Conservation (phyloP, 2,329 filamentous ascomycete genomes). For the Talaromyces sp. region DNA sequence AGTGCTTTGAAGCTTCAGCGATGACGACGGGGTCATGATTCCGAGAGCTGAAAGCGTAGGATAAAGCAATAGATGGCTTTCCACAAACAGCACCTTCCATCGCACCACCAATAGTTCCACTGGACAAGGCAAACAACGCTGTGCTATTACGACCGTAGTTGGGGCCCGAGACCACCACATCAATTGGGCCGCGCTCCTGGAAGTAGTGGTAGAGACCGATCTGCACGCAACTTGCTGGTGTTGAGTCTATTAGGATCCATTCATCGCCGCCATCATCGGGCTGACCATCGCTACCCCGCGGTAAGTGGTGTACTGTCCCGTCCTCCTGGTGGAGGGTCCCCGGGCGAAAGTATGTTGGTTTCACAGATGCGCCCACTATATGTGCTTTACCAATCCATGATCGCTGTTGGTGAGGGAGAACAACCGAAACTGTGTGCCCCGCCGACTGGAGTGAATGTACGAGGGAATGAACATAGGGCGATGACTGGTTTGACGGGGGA, state of each 20-base stretch:
- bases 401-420: constrained; percentile 85
- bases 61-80: constrained; percentile 75
- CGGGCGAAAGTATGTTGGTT: constrained; percentile 79
- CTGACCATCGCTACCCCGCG: constrained; percentile 56
- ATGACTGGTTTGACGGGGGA: constrained; percentile 74
- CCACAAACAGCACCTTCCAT: constrained; percentile 75
- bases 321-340: constrained; percentile 64
- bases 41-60: constrained; percentile 84
- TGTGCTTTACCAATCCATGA: constrained; percentile 99
- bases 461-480: constrained; percentile 77
- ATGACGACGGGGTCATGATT: constrained; percentile 85
- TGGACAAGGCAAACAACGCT: constrained; percentile 75
- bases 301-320: constrained; percentile 66
- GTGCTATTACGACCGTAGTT: constrained; percentile 85
- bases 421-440: constrained; percentile 87
- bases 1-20: constrained; percentile 71
- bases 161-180: constrained; percentile 77
- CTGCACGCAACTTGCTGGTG: constrained; percentile 78
- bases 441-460: constrained; percentile 70
- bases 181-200: constrained; percentile 68
- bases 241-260: constrained; percentile 81
- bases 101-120: constrained; percentile 75
- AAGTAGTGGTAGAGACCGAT: constrained; percentile 83
- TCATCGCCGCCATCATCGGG: constrained; percentile 64
- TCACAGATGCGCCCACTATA: constrained; percentile 85